A percentile compares a stretch with the other conserved stretches of the same genome.
Evolutionary conservation across 2,329 filamentous ascomycete species (phyloP).

Genomic region (Didymellaceae sp.): DNA sequence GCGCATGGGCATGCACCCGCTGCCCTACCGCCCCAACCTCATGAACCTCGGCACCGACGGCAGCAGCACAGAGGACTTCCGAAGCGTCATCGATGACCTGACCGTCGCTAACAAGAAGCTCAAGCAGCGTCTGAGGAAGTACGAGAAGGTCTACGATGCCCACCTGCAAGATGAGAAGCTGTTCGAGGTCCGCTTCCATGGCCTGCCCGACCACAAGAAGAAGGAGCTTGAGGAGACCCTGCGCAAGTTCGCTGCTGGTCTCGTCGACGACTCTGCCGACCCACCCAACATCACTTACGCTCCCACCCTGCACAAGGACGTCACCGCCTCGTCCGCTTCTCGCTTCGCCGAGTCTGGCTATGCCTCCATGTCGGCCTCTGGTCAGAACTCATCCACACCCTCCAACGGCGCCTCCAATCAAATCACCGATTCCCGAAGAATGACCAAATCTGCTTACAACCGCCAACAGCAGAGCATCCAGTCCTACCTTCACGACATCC

Average conservation of each 20-base stretch:
- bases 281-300: slow-evolving; percentile 38
- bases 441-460: slow-evolving; percentile 42
- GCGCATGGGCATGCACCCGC: slow-evolving; percentile 20
- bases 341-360: slow-evolving; percentile 62
- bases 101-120: slow-evolving; percentile 83
- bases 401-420: slow-evolving; percentile 35
- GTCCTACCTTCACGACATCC: slow-evolving; percentile 75
- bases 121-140: slow-evolving; percentile 74
- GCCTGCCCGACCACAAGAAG: slow-evolving; percentile 74
- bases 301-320: slow-evolving; percentile 61
- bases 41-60: slow-evolving; percentile 52
- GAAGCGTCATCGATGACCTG: slow-evolving; percentile 85
- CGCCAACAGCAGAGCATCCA: slow-evolving; percentile 63
- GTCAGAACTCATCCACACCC: slow-evolving; percentile 51
- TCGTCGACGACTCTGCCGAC: slow-evolving; percentile 56
- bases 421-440: slow-evolving; percentile 35
- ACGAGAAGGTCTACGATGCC: slow-evolving; percentile 70
- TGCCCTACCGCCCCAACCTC: slow-evolving; percentile 45
- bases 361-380: slow-evolving; percentile 65
- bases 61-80: slow-evolving; percentile 75
- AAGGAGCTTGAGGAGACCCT: slow-evolving; percentile 77
- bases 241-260: slow-evolving; percentile 70
- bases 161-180: slow-evolving; percentile 76
- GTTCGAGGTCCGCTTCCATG: slow-evolving; percentile 83
- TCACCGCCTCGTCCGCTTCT: slow-evolving; percentile 64